phyloP scores from a whole-genome alignment of 129 eudicot genomes.

The Cynara cardunculus region DNA sequence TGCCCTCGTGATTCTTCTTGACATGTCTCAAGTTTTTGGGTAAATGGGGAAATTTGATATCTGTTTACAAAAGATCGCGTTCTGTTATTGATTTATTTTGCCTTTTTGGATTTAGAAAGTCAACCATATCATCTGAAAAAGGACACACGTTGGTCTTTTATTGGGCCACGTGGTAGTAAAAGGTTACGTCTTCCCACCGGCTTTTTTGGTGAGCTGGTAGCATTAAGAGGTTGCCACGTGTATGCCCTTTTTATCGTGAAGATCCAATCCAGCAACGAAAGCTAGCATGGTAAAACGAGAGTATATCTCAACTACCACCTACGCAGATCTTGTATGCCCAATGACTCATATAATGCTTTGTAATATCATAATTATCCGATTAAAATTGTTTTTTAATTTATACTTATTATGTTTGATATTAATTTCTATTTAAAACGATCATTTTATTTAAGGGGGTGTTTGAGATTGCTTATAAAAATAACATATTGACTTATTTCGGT shows the following conservation, averaged over 20 bases:
- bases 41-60: conserved; percentile 16
- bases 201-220: conserved; percentile 18
- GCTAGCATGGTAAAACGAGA: conserved; percentile 2
- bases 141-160: not conserved
- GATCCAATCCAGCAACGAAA: conserved; percentile 15
- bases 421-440: not conserved
- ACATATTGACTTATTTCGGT: too few relatives aligned
- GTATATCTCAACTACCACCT: conserved; percentile 27
- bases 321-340: conserved; percentile 1
- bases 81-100: not conserved
- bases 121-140: not conserved
- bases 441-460: too few relatives aligned
- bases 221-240: conserved; percentile 23
- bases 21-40: conserved; percentile 23
- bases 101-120: not conserved
- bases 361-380: not conserved
- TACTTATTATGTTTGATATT: not conserved
- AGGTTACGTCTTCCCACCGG: not conserved
- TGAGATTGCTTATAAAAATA: too few relatives aligned
- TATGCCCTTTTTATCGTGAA: not conserved
- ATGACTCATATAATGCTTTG: conserved; percentile 1
- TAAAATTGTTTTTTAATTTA: too few relatives aligned
- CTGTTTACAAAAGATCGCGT: not conserved
- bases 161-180: conserved; percentile 21
- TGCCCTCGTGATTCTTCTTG: conserved; percentile 33